Base-by-base conservation (phyloP, 169 alveolate species). In the Plasmodium adleri region DNA sequence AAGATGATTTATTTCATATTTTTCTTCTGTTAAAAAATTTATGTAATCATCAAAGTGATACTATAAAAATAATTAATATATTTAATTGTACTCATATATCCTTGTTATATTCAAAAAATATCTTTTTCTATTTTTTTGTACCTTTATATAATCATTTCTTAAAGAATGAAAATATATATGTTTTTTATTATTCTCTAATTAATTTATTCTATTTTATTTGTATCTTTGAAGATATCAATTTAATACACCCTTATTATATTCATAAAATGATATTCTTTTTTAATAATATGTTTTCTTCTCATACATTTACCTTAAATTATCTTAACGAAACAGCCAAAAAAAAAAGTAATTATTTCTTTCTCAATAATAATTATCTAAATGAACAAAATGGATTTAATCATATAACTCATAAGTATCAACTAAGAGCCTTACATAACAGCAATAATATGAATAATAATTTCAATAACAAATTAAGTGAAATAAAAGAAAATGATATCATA, bases 231-330 rank as follows among this genome's bases (percentile, higher is more conserved):
- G 91, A 83, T 49, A 22, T 83, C 28, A 32, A 83, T 63, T n/a
- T 83, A 56, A 83, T 83, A 32, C 91, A 83, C 15, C 91, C 91
- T 1, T 83, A 54, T 63, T 83, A 83, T 32, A 68, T 83, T 39
- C 91, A n/a, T 3, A 83, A 83, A 58, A 15, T 83, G n/a, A 83
- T 83, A n/a, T 83, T 83, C 45, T 83, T 83, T 83, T 83, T 83
- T 39, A 83, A 83, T 32, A 83, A 67, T 26, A 13, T 83, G 50
- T 83, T 83, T 68, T 83, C 91, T 54, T 83, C 85, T 3, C 91
- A 83, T 52, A 15, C 59, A 9, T 83, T 83, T 83, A 83, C 91
- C 26, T 17, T 83, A 39, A 83, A 83, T 50, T 83, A 83, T 22
- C 20, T 83, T 13, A 68, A 67, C 17, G 91, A 83, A 47, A 68